phyloP scores from a whole-genome alignment of 2,329 filamentous ascomycete species.

The Penicillium crustosum region DNA sequence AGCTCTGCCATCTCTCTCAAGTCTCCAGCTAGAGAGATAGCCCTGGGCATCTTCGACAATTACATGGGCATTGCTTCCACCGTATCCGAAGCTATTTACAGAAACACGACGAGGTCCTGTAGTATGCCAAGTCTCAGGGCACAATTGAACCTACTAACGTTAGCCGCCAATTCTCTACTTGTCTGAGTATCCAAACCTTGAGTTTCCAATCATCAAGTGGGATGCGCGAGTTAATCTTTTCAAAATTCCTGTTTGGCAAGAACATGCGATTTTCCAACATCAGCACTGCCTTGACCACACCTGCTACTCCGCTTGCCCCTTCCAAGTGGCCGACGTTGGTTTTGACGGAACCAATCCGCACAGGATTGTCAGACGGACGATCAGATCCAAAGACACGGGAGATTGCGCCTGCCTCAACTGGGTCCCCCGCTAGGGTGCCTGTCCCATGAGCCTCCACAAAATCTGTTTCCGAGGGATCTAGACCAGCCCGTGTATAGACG shows the following conservation, averaged over 20 bases:
- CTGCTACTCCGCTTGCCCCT: conserved; percentile 28
- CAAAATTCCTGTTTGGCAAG: conserved; percentile 46
- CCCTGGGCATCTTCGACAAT: conserved; percentile 37
- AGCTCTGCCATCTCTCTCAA: not conserved
- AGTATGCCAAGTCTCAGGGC: conserved; percentile 6
- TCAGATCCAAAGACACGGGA: conserved; percentile 20
- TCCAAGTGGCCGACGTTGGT: conserved; percentile 32
- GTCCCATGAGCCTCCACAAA: conserved; percentile 33
- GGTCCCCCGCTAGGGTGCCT: conserved; percentile 34
- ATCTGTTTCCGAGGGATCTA: conserved; percentile 19
- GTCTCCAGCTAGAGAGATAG: conserved; percentile 7
- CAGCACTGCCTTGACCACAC: conserved; percentile 44
- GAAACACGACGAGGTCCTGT: conserved; percentile 11
- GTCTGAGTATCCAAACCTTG: conserved; percentile 21
- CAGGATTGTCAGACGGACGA: conserved; percentile 10
- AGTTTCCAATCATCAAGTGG: conserved; percentile 39
- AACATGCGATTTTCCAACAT: conserved; percentile 48
- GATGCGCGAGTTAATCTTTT: conserved; percentile 40
- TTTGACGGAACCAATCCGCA: conserved; percentile 28
- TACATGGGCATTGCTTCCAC: conserved; percentile 49
- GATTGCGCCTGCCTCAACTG: conserved; percentile 30
- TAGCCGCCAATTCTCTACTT: not conserved
- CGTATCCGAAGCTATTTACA: conserved; percentile 49
- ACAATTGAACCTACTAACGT: conserved; percentile 10
- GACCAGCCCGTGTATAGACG: conserved; percentile 30